Base-by-base conservation (phyloP, 2,329 filamentous ascomycete genomes). In the Lachnellula occidentalis region DNA sequence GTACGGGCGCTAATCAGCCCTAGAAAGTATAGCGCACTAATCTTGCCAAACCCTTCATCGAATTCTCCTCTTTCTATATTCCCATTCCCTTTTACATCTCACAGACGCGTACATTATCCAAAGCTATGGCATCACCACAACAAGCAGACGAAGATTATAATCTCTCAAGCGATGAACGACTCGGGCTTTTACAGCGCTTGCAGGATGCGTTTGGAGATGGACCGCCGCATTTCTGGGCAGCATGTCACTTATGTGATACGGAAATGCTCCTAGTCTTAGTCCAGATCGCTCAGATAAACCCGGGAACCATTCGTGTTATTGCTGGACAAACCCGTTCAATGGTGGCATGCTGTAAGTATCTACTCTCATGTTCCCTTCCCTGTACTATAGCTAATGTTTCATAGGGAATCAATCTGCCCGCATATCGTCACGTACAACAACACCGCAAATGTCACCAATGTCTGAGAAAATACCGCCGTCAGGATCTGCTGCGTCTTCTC, bases 141-240 rank as follows among this genome's bases (percentile, higher is more conserved):
- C n/a, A 45, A 50, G 55, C 46, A 57, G 52, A 51, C 43, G 58
- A 60, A 51, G 56, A 58, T 48, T 61, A 51, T 50, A 59, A 61
- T 42, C 42, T 54, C 14, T 54, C 57, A 12, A 61, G 52, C 21
- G 34, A 12, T 54, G 55, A 58, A 54, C 57, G 57, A 41, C 34
- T 50, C 34, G 22, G 21, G 19, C 53, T 59, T 19, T 51, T 61
- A 4, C 12, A 56, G 49, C 34, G 31, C 47, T 45, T 61, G 14
- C 54, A 59, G 54, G 50, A 58, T 36, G 41, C 36, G 31, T 45
- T 58, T 4, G 54, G 57, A 34, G 45, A 45, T 53, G 53, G 51
- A 42, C 45, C 51, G 50, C 59, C 52, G 31, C 34, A 59, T 39
- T 58, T 61, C 46, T 61, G 52, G 58, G 58, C 59, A 45, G 36